Base-by-base conservation (phyloP, 768 basidiomycete species). In the Kwoniella shandongensis region DNA sequence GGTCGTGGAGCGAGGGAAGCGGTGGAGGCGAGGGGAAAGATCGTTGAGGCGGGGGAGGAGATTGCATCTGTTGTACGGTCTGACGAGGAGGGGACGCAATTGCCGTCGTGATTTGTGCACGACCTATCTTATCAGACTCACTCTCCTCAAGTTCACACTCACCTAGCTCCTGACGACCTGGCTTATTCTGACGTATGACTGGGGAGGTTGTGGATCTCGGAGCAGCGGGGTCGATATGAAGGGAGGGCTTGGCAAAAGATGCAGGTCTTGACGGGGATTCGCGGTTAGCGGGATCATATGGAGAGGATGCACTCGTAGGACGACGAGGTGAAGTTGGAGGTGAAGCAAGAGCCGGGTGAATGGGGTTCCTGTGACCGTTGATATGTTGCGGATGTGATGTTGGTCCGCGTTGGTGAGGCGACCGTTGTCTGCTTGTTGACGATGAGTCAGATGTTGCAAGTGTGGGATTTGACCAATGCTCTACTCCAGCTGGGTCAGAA, bases 261-360 rank as follows among this genome's bases (percentile, higher is more conserved):
- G 12, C 22, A 5, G 30, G 6, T 6, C 20, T 48, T 36, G 32
- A 13, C 7, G 32, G 32, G 13, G 32, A 32, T 30, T 48, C 15
- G 11, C 17, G 30, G 30, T 20, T 30, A 8, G 47, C 47, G 18
- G 47, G 15, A 41, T 44, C 46, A 35, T 52, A 55, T 23, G 62
- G 57, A 7, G 58, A 38, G 4, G 54, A 38, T 15, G 51, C 23
- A 25, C 27, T 49, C 18, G 36, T 39, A 5, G 25, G 29, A 2
- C 47, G 36, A 22, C 59, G 56, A 17, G 63, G 41, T 2, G 59
- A 50, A 15, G 26, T 59, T 11, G 65, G 61, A 26, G 65, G 67
- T 13, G 67, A 69, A 18, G 64, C 64, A 6, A 69, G 50, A 25
- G 61, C 65, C 27, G 67, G 61, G 46, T 57, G 56, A 5, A 68